Evolutionary conservation across 2,329 filamentous ascomycete genomes (phyloP).

Genomic region (Fusarium sp.): DNA sequence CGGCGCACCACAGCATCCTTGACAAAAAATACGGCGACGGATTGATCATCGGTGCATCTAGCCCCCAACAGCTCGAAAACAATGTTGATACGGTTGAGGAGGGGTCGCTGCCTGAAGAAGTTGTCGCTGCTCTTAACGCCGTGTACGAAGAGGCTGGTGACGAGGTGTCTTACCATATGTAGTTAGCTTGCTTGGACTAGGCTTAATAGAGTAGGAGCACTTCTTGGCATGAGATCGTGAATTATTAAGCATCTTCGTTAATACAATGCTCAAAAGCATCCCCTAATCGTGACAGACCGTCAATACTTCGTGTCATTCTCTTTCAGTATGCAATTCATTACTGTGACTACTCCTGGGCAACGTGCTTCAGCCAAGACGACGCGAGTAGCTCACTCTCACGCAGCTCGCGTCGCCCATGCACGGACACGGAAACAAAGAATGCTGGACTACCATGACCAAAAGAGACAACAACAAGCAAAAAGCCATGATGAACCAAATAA

Average conservation of each 20-base stretch:
- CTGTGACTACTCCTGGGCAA: background rate
- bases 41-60: constrained; percentile 50
- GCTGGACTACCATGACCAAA: background rate
- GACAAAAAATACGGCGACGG: constrained; percentile 46
- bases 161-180: constrained; percentile 31
- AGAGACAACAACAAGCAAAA: background rate
- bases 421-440: background rate
- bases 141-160: constrained; percentile 30
- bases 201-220: constrained; percentile 14
- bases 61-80: constrained; percentile 46
- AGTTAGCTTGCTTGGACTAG: background rate
- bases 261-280: background rate
- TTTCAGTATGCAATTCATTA: background rate
- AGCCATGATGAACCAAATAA: too few species aligned
- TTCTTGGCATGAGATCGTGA: constrained; percentile 1
- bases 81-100: constrained; percentile 49
- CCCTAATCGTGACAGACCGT: background rate
- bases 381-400: constrained; percentile 5
- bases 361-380: background rate
- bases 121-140: constrained; percentile 40
- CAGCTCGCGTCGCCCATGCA: constrained; percentile 6
- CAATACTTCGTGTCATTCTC: too few species aligned
- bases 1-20: constrained; percentile 48
- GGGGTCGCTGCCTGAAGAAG: constrained; percentile 52
- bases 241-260: background rate